Base-by-base conservation (phyloP, 805 yeast species). In the Pichia membranifaciens region DNA sequence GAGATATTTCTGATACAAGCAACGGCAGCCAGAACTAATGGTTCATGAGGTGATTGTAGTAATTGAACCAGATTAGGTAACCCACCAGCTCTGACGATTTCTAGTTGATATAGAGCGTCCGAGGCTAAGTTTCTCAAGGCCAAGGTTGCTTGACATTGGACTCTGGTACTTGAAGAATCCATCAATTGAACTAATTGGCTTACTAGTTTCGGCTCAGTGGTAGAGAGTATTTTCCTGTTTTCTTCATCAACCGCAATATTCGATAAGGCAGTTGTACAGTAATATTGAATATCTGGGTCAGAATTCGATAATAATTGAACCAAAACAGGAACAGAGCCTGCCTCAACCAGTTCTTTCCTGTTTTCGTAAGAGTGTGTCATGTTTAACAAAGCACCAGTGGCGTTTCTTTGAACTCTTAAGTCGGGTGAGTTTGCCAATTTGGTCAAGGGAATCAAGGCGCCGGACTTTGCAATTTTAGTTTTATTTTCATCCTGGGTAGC, bases 321-420 rank as follows among this genome's bases (percentile, higher is more conserved):
- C 47, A 93, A 73, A 6, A 93, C 96, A 2, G 99, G 99, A 7
- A 93, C 96, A 17, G 98, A 96, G 39, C 98, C 99, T 2, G 99
- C 97, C 65, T 87, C 88, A 32, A 93, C 99, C 53, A 93, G 75
- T 67, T 93, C 98, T 64, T 86, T 91, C 68, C 99, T 82, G 66
- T 93, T 93, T 68, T 90, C 98, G 54, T 85, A 86, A 21, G 96
- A 87, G 64, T 93, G 99, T 33, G 99, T 93, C 99, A 93, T 93
- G 69, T 93, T 93, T 55, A 93, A 76, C 60, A 93, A 72, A 0
- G 99, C 99, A 41, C 99, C 99, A 5, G 99, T 93, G 36, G 99
- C 98, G 60, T 93, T 93, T 69, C 99, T 81, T 71, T 93, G 99
- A 5, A 93, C 99, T 58, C 99, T 81, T 56, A 88, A 79, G 68